Base-by-base conservation (phyloP, 2,329 filamentous ascomycete genomes). In the Diaporthe australafricana region DNA sequence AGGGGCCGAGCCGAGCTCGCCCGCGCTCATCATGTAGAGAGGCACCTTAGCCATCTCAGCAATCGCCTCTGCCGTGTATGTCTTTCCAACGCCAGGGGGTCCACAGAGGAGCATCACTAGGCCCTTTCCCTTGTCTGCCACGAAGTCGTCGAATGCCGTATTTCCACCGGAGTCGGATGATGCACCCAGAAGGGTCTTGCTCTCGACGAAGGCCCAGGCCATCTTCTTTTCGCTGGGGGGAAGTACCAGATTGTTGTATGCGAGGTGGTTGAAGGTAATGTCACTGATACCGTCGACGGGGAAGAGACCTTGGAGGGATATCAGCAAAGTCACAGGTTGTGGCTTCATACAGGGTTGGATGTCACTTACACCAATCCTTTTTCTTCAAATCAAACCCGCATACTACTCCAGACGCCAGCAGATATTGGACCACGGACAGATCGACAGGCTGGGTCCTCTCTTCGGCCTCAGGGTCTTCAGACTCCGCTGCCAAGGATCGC, bases 241-340 rank as follows among this genome's bases (percentile, higher is more conserved):
- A 32, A 70, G 56, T 1, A 45, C 50, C 4, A 70, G 56, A 5
- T 80, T 82, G 30, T 79, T 75, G 65, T 88, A 88, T 17, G 85
- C 85, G 30, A 81, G 76, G 4, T 82, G 80, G 72, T 85, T 84
- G 81, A 85, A 88, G 2, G 25, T 47, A 38, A 63, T 47, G 17
- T 83, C 80, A 0, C 72, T 68, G 4, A 86, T 77, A 11, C 79
- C 74, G 9, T 63, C 57, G 2, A 63, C 57, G n/a, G 57, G 40
- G 27, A 48, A 63, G 5, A 47, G 17, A 9, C 40, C 40, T 47
- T 2, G 16, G 20, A 16, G 35, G 45, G 2, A 14, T 22, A 25
- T 47, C 27, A 63, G 42, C 57, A 22, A 16, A 5, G 38, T 48
- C 42, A n/a, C 5, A 25, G 20, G 12, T 22, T 9, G 20, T 35